phyloP scores from a whole-genome alignment of 371 early-diverging fungal species.

The Mortierella sp. region DNA sequence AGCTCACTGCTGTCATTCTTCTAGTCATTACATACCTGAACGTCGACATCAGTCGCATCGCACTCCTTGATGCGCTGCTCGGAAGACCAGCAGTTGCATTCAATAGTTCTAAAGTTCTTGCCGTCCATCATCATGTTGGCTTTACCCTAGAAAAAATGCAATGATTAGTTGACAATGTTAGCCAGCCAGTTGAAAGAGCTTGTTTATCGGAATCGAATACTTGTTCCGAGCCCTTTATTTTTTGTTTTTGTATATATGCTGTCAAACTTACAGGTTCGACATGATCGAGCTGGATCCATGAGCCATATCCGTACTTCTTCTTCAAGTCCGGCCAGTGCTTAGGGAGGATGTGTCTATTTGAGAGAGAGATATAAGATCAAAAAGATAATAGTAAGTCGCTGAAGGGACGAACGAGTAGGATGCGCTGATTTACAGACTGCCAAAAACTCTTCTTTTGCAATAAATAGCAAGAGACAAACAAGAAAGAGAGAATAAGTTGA shows the following conservation, averaged over 20 bases:
- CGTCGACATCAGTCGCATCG: conserved; percentile 67
- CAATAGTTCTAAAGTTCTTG: conserved; percentile 76
- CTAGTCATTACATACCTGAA: conserved; percentile 63
- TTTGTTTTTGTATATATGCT: background rate
- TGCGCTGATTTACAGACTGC: too few species aligned
- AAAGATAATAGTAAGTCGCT: background rate
- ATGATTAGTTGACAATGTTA: background rate
- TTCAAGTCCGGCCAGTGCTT: conserved; percentile 73
- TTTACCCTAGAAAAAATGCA: conserved; percentile 60
- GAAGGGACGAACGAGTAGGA: background rate
- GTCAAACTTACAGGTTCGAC: conserved; percentile 56
- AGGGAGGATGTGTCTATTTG: conserved; percentile 77
- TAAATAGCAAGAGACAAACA: background rate
- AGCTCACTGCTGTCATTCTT: background rate
- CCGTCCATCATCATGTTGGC: conserved; percentile 80
- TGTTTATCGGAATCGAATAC: background rate
- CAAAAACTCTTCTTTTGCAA: background rate
- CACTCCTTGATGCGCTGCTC: conserved; percentile 70
- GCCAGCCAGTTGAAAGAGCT: background rate
- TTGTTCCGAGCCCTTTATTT: background rate
- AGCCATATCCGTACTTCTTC: conserved; percentile 76
- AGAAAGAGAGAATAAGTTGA: background rate
- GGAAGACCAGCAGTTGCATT: conserved; percentile 81
- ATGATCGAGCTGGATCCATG: conserved; percentile 67
- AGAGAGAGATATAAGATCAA: conserved; percentile 36